Evolutionary conservation across 208 protist species (phyloP), one percentile per base, ranked within the genome.

Genomic region (Novymonas esmeraldas): DNA sequence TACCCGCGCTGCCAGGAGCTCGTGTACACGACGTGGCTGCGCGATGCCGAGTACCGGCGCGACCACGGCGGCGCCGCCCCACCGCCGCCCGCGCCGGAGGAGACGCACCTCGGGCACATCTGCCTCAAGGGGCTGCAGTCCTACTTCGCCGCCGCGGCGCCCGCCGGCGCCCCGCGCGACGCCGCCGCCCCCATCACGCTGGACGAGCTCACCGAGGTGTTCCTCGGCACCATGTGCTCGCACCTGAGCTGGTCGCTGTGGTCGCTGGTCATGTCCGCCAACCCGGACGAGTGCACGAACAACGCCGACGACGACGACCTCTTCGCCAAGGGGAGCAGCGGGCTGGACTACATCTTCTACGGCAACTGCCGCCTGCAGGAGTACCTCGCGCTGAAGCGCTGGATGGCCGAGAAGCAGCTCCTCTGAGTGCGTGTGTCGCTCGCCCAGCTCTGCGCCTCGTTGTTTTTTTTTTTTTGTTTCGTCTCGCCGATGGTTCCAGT

Each of bases 181-280:
- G 70, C 46, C 44, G 49, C 64, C 6, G 63, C 71, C 29, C 38
- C 38, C 18, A 55, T 90, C 18, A 81, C 80, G n/a, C 61, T 72
- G 29, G 78, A 78, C 36, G 83, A 92, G 65, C 61, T 94, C 22
- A 63, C 51, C 6, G 83, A 94, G 57, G 70, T 90, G 52, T 78
- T 94, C 45, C 79, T 95, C 16, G 89, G 89, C 55, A 95, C 90
- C 72, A 76, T 95, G 57, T 78, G 74, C 33, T 81, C 86, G 28
- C 85, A 95, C 56, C 64, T 95, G 31, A 74, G 82, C 70, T 95
- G 89, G 87, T 78, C 86, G 6, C 62, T 93, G 45, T 95, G 89
- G 87, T 81, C 86, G 28, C 82, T 91, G 38, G 84, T 87, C 46
- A 79, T 95, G 78, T 85, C 69, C 29, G 89, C 73, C 61, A 79